phyloP scores from a whole-genome alignment of 2,329 filamentous ascomycete genomes.

The Delphinella strobiligena region DNA sequence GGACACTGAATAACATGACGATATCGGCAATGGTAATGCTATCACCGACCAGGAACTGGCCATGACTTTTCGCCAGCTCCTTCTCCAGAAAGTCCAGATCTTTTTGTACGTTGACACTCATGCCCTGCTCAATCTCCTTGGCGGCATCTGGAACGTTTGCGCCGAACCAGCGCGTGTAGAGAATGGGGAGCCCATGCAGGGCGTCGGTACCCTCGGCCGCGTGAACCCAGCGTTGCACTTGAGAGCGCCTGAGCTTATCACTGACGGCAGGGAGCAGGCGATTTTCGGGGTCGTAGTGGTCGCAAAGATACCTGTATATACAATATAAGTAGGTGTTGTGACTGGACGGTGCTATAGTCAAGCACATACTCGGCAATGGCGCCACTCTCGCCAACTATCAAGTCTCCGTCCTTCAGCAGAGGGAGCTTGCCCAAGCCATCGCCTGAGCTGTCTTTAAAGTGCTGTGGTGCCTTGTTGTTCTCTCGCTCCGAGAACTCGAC shows the following conservation, averaged over 20 bases:
- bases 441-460: slow-evolving; percentile 29
- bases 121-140: slow-evolving; percentile 24
- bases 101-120: slow-evolving; percentile 32
- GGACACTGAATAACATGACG: slow-evolving; percentile 32
- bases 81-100: slow-evolving; percentile 34
- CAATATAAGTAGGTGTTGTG: background rate
- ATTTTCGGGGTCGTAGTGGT: slow-evolving; percentile 30
- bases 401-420: slow-evolving; percentile 28
- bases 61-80: slow-evolving; percentile 26
- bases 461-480: slow-evolving; percentile 27
- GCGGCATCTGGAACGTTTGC: slow-evolving; percentile 17
- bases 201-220: slow-evolving; percentile 36
- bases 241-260: slow-evolving; percentile 23
- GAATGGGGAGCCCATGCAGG: slow-evolving; percentile 32
- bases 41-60: slow-evolving; percentile 30
- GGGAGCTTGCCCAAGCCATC: slow-evolving; percentile 35
- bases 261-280: slow-evolving; percentile 26
- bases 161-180: slow-evolving; percentile 33
- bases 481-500: slow-evolving; percentile 28
- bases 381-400: slow-evolving; percentile 32
- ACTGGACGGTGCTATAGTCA: background rate
- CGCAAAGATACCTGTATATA: slow-evolving; percentile 30
- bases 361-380: slow-evolving; percentile 33
- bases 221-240: slow-evolving; percentile 32
- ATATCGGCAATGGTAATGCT: slow-evolving; percentile 31